phyloP scores from a whole-genome alignment of 225 moss, liverwort and hornwort species.

The Rhytidiadelphus loreus region DNA sequence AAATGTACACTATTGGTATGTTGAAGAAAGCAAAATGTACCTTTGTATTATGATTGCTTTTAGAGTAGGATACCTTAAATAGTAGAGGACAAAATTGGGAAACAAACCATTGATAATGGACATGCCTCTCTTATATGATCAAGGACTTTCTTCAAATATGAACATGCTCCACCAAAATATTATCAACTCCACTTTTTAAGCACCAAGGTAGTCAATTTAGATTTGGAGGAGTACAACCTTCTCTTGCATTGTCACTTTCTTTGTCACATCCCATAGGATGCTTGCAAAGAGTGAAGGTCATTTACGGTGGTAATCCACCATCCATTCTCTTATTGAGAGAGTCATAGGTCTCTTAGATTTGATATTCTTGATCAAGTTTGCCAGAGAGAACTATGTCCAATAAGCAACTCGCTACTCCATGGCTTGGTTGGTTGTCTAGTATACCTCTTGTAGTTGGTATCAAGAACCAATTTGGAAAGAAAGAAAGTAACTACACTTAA shows the following conservation, averaged over 20 bases:
- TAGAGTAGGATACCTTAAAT: rapidly evolving
- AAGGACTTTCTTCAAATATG: not conserved
- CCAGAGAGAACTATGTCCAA: rapidly evolving
- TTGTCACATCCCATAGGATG: rapidly evolving
- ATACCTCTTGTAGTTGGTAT: rapidly evolving
- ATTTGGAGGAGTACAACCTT: not conserved
- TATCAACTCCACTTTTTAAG: not conserved
- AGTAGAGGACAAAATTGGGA: rapidly evolving
- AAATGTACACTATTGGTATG: not conserved
- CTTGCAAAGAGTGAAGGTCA: rapidly evolving
- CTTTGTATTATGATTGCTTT: rapidly evolving
- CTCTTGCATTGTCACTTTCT: not conserved
- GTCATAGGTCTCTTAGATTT: not conserved
- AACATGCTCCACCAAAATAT: rapidly evolving
- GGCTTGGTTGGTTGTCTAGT: rapidly evolving
- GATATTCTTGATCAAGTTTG: not conserved
- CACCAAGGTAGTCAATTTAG: rapidly evolving
- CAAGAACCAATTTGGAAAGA: not conserved
- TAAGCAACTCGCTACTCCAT: rapidly evolving
- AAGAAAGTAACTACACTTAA: rapidly evolving
- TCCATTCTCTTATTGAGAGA: too few species aligned
- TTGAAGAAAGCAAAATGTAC: too few species aligned
- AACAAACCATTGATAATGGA: too few species aligned
- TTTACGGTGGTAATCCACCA: too few species aligned
- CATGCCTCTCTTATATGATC: not conserved